phyloP scores from a whole-genome alignment of 176 grass and related monocot genomes.

The Hordeum vulgare region DNA sequence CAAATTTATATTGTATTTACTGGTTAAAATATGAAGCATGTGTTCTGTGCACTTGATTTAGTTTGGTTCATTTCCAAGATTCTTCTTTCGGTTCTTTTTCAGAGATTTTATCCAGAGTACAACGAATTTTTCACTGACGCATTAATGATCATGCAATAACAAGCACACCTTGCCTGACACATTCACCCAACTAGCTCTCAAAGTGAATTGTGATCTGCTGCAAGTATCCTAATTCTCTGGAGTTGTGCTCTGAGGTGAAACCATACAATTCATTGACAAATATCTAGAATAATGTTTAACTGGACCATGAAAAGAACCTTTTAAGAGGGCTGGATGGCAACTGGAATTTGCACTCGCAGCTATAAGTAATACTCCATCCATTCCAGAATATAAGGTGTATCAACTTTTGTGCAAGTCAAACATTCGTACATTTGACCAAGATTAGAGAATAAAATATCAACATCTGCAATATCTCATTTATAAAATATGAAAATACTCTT shows the following conservation, averaged over 20 bases:
- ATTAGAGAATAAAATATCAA: too few species aligned
- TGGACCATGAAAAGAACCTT: neutral
- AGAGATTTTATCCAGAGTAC: neutral
- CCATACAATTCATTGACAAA: neutral
- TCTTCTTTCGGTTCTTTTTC: neutral
- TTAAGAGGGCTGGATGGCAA: neutral
- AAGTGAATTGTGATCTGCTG: neutral
- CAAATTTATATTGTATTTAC: neutral
- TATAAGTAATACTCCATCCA: neutral
- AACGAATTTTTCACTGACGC: neutral
- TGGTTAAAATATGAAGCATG: neutral
- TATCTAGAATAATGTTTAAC: slow-evolving; percentile 2
- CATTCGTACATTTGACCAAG: too few species aligned
- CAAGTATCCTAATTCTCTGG: neutral
- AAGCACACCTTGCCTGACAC: neutral
- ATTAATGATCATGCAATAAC: slow-evolving; percentile 4
- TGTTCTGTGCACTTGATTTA: neutral
- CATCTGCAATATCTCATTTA: too few species aligned
- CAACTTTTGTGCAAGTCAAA: too few species aligned
- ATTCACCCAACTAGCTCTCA: neutral
- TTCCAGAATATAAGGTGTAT: too few species aligned
- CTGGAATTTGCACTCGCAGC: slow-evolving; percentile 1
- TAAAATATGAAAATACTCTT: too few species aligned
- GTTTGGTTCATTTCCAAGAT: neutral
- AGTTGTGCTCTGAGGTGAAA: neutral